phyloP scores from a whole-genome alignment of 768 basidiomycete species.

The Rhizopogon rudus region DNA sequence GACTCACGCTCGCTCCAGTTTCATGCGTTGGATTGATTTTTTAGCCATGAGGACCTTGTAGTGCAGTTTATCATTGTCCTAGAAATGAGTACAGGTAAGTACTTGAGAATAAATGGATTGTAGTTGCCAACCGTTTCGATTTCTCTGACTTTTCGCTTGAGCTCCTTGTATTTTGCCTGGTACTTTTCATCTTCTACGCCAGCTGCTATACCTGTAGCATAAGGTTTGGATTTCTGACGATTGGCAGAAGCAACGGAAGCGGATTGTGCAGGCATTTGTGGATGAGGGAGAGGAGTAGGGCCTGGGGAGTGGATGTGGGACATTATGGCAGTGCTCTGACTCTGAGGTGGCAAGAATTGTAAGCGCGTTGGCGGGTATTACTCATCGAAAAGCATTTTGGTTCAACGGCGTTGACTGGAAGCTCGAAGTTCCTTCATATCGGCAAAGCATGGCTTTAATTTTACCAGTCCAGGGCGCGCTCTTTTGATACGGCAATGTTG shows the following conservation, averaged over 20 bases:
- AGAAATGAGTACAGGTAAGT: constrained; percentile 7
- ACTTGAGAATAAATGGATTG: constrained; percentile 1
- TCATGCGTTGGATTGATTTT: constrained; percentile 80
- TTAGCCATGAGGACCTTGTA: constrained; percentile 77
- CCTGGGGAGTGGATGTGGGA: constrained; percentile 59
- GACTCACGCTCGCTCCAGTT: constrained; percentile 83
- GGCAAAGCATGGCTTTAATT: background rate
- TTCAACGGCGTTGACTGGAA: constrained; percentile 19
- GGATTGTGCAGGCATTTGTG: constrained; percentile 31
- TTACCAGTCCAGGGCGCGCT: background rate
- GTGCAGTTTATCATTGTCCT: constrained; percentile 89
- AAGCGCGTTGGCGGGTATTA: constrained; percentile 26
- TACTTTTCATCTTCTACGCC: constrained; percentile 85
- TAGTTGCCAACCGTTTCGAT: constrained; percentile 61
- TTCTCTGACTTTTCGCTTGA: constrained; percentile 85
- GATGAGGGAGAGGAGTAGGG: constrained; percentile 37
- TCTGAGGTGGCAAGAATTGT: constrained; percentile 25
- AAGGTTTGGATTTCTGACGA: constrained; percentile 45
- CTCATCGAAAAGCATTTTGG: constrained; percentile 14
- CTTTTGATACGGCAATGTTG: background rate
- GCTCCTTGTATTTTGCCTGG: constrained; percentile 82
- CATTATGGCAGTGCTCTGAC: constrained; percentile 48
- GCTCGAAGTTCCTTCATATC: too few relatives aligned
- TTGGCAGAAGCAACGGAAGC: constrained; percentile 24
- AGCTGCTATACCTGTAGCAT: constrained; percentile 61